Evolutionary conservation across 2,329 filamentous ascomycete genomes (phyloP).

Genomic region (Microcyclosporella mali): DNA sequence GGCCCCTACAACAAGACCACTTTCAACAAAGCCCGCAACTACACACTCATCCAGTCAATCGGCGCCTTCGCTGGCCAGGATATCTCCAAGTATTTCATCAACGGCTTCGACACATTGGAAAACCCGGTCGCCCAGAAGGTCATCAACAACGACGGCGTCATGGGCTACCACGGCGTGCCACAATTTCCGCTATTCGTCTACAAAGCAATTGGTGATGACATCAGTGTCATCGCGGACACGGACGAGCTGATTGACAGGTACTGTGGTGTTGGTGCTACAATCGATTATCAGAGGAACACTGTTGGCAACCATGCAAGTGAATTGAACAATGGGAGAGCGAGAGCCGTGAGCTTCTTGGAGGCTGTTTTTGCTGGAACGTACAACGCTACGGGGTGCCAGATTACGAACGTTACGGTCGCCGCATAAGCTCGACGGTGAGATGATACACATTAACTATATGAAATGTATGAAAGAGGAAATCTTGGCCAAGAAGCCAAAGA

Average conservation of each 20-base stretch:
- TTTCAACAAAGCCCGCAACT: conserved; percentile 29
- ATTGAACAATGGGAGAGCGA: conserved; percentile 29
- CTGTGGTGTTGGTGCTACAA: conserved; percentile 37
- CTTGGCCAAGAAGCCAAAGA: too few species aligned
- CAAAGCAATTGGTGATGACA: conserved; percentile 45
- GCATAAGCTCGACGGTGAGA: background rate
- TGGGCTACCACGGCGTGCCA: conserved; percentile 40
- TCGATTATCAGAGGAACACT: conserved; percentile 43
- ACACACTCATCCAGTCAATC: conserved; percentile 24
- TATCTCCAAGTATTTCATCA: conserved; percentile 39
- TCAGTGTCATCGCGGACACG: conserved; percentile 40
- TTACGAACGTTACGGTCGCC: conserved; percentile 22
- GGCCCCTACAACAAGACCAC: conserved; percentile 32
- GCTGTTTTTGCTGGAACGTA: conserved; percentile 21
- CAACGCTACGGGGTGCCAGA: conserved; percentile 23
- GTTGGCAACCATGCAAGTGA: conserved; percentile 39
- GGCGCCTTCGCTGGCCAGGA: conserved; percentile 31
- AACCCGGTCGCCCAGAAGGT: conserved; percentile 21
- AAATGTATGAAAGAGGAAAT: too few species aligned
- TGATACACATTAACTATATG: too few species aligned
- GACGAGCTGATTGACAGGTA: conserved; percentile 40
- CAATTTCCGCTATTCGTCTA: conserved; percentile 47
- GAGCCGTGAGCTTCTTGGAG: conserved; percentile 28
- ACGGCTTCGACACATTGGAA: conserved; percentile 26
- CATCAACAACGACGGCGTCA: conserved; percentile 29